Base-by-base conservation (phyloP, 2,329 filamentous ascomycete species). In the Trichoderma sp. region DNA sequence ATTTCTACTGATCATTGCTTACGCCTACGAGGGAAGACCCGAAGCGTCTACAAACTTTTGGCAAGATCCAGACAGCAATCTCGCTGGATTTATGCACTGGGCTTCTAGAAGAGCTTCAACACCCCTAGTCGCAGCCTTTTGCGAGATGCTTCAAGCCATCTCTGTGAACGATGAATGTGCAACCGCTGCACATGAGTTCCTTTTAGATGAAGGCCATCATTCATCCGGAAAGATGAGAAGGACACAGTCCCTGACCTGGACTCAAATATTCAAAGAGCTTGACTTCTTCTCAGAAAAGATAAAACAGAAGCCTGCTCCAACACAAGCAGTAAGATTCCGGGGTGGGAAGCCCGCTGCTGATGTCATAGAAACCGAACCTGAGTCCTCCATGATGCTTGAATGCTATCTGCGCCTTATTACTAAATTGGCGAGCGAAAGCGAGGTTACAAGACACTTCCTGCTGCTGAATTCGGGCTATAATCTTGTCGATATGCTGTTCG, bases 61-160 rank as follows among this genome's bases (percentile, higher is more conserved):
- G 96, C 87, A 88, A 37, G 94, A 97, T 76, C 89, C 92, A 2
- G 96, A 99, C 75, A 94, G 94, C 76, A 97, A 97, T 74, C 83
- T 99, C 37, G 92, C 94, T 72, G 96, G 96, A 0, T 99, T 99
- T 77, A 86, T 99, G 77, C 92, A 97, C 72, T 99, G 96, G 96
- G 92, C 94, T n/a, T 97, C 96, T 4, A 91, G 93, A 74, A 87
- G 96, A 74, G 94, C 97, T 71, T 97, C 96, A 0, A 97, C 96
- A 0, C 96, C 96, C n/a, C 87, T 97, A 29, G 94, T 97, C 70
- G 96, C 93, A 71, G 94, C 95, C 14, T 99, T 98, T 75, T 99
- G 96, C 79, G 95, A 98, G 77, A 95, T 99, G 89, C 84, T 99
- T 19, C 92, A 94, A 76, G 91, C 94, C 1, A 90, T 99, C 59